Evolutionary conservation across 495 filamentous ascomycete genomes (phyloP).

Genomic region (Neurospora hispaniola): DNA sequence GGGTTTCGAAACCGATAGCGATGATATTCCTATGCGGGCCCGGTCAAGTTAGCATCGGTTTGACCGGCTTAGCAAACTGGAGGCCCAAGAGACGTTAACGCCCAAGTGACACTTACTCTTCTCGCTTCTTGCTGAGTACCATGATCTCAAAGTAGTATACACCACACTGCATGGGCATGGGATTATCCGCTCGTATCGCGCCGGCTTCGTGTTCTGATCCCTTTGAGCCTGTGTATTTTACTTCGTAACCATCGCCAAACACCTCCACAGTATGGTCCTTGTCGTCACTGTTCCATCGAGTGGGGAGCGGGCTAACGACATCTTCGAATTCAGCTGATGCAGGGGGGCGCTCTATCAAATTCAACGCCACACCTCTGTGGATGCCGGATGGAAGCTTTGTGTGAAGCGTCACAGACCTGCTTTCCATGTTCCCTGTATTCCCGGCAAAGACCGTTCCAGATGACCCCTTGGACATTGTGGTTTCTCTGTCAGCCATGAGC

Average conservation of each 20-base stretch:
- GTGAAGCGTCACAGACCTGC: not conserved
- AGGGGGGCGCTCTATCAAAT: not conserved
- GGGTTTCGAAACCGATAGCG: slow-evolving; percentile 75
- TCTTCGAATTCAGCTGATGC: slow-evolving; percentile 28
- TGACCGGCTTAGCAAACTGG: not conserved
- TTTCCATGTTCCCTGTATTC: not conserved
- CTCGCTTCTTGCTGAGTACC: slow-evolving; percentile 73
- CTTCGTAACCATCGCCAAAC: slow-evolving; percentile 61
- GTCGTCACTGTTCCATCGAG: slow-evolving; percentile 71
- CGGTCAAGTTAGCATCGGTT: slow-evolving; percentile 10
- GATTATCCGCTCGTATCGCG: slow-evolving; percentile 73
- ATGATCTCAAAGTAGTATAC: slow-evolving; percentile 96
- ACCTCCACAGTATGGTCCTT: slow-evolving; percentile 67
- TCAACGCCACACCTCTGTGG: slow-evolving; percentile 46
- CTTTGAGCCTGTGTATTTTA: slow-evolving; percentile 50
- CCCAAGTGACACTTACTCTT: slow-evolving; percentile 55
- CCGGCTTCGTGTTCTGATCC: slow-evolving; percentile 65
- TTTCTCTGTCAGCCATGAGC: slow-evolving; percentile 27
- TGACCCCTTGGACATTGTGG: slow-evolving; percentile 42
- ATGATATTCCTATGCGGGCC: slow-evolving; percentile 51
- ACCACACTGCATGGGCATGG: slow-evolving; percentile 85
- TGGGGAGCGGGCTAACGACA: slow-evolving; percentile 56
- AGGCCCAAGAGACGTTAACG: not conserved
- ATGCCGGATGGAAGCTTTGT: slow-evolving; percentile 46
- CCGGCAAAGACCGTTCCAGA: not conserved